Conservation (phyloP, 2,329 filamentous ascomycete species). For the Drechslerella stenobrocha region DNA sequence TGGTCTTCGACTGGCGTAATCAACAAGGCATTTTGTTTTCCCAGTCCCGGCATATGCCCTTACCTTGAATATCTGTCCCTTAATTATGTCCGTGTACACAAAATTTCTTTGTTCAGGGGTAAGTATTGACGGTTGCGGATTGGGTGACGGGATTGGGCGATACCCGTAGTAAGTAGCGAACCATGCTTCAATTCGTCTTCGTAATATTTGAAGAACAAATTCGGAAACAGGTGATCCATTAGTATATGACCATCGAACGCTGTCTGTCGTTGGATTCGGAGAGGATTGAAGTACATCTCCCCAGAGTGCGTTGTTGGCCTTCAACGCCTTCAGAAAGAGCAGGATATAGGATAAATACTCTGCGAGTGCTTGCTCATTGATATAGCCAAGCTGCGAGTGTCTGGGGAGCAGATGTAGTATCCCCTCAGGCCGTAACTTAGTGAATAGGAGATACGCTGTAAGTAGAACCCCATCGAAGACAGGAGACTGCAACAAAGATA, state of each 20-base stretch:
- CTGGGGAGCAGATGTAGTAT: slow-evolving; percentile 29
- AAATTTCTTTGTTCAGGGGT: slow-evolving; percentile 49
- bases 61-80: slow-evolving; percentile 50
- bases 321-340: slow-evolving; percentile 48
- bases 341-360: slow-evolving; percentile 50
- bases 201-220: slow-evolving; percentile 18
- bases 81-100: slow-evolving; percentile 46
- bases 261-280: slow-evolving; percentile 9
- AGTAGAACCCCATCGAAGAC: slow-evolving; percentile 30
- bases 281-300: slow-evolving; percentile 7
- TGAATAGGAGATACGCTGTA: slow-evolving; percentile 50
- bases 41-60: slow-evolving; percentile 52
- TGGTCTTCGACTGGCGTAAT: slow-evolving; percentile 49
- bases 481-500: neutral
- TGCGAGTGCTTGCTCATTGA: slow-evolving; percentile 26
- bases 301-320: slow-evolving; percentile 21
- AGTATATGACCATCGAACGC: slow-evolving; percentile 30
- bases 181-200: slow-evolving; percentile 29
- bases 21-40: slow-evolving; percentile 51
- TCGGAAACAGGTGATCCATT: slow-evolving; percentile 34
- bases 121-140: slow-evolving; percentile 13
- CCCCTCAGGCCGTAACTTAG: slow-evolving; percentile 45
- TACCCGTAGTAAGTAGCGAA: slow-evolving; percentile 9
- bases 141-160: neutral
- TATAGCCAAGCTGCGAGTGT: slow-evolving; percentile 19